These are phyloP conservation scores for Oenanthe javanica DNA, from an alignment of 140 eudicot species.

Conservation along the genomic window DNA sequence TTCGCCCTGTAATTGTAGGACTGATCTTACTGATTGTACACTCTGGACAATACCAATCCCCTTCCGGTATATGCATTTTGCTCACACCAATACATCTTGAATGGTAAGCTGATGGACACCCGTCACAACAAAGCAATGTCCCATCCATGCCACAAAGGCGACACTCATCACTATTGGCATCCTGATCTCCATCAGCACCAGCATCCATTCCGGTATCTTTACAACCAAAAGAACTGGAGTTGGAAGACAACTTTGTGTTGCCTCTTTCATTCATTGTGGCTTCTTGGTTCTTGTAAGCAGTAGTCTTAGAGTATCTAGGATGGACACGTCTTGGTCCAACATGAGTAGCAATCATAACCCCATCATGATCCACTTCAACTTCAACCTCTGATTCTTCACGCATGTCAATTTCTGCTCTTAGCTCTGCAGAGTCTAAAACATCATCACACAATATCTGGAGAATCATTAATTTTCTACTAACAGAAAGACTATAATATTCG, in stretches of 20 bases:
- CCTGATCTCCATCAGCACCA: constrained; percentile 30
- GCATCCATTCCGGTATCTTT: constrained; percentile 25
- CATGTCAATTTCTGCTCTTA: constrained; percentile 70
- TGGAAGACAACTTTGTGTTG: constrained; percentile 16
- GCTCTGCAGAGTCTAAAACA: constrained; percentile 58
- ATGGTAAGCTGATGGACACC: constrained; percentile 95
- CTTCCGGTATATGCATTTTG: constrained; percentile 65
- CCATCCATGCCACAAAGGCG: constrained; percentile 99
- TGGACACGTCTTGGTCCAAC: constrained; percentile 49
- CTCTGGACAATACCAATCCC: constrained; percentile 93
- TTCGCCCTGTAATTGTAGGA: constrained; percentile 50
- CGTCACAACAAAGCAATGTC: constrained; percentile 88
- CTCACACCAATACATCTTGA: constrained; percentile 81
- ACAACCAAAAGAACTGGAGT: constrained; percentile 21
- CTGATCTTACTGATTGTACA: constrained; percentile 50
- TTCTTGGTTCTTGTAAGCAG: constrained; percentile 39
- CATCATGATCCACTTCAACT: constrained; percentile 46
- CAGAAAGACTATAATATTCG: constrained; percentile 65
- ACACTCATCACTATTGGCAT: constrained; percentile 91
- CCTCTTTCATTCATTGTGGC: constrained; percentile 24
- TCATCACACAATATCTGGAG: constrained; percentile 83
- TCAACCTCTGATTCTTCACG: constrained; percentile 61
- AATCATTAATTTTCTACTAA: constrained; percentile 49
- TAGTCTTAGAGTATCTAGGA: constrained; percentile 42
- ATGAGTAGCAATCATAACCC: constrained; percentile 19